Percentiles rank a stretch among this genome's conserved stretches.
Evolutionary conservation across 345 rosid genomes (phyloP).

Genomic region (Linum usitatissimum): DNA sequence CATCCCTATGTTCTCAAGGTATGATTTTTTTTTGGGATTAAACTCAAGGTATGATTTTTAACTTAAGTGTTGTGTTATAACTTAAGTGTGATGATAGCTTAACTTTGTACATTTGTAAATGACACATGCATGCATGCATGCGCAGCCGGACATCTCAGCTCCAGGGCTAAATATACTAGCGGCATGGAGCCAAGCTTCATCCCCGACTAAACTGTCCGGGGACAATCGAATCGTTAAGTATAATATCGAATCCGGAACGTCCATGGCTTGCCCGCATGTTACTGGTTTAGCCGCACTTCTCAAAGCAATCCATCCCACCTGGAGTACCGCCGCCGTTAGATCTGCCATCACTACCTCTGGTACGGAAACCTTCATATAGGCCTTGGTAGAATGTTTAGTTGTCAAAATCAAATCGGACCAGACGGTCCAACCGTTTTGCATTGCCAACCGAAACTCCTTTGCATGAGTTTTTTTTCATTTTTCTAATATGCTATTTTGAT

Average conservation of each 20-base stretch:
- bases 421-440: no score
- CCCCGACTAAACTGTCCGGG: slow-evolving; percentile 31
- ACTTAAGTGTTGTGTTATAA: no score
- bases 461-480: not conserved
- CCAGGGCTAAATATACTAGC: slow-evolving; percentile 73
- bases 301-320: slow-evolving; percentile 56
- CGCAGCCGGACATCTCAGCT: slow-evolving; percentile 74
- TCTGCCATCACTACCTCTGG: slow-evolving; percentile 67
- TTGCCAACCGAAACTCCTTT: no score
- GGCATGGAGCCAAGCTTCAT: slow-evolving; percentile 60
- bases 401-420: no score
- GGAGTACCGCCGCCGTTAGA: slow-evolving; percentile 85
- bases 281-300: slow-evolving; percentile 70
- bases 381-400: no score
- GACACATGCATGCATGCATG: no score
- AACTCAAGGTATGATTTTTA: slow-evolving; percentile 44
- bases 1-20: slow-evolving; percentile 75
- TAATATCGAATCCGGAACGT: slow-evolving; percentile 59
- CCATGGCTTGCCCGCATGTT: slow-evolving; percentile 93
- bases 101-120: not conserved
- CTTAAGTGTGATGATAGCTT: no score
- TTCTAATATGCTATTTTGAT: no score
- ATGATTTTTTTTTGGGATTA: not conserved
- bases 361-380: not conserved
- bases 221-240: slow-evolving; percentile 40